phyloP scores from a whole-genome alignment of 2,329 filamentous ascomycete genomes.

The Fusarium hainanense region DNA sequence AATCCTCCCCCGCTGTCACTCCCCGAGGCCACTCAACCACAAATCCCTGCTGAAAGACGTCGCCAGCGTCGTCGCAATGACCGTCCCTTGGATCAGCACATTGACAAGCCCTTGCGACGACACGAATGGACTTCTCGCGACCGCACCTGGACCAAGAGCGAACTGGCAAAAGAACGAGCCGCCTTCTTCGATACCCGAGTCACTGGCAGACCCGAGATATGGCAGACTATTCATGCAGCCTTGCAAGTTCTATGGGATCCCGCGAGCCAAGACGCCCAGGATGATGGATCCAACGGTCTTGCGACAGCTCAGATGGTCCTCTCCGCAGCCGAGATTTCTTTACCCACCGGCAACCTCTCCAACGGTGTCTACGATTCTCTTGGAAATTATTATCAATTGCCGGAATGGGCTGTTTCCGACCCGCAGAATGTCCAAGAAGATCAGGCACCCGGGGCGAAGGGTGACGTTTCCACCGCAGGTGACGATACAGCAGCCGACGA shows the following conservation, averaged over 20 bases:
- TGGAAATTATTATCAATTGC: constrained; percentile 76
- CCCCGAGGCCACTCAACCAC: constrained; percentile 44
- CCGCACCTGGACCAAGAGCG: constrained; percentile 74
- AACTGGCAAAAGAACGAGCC: constrained; percentile 75
- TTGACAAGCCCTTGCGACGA: constrained; percentile 74
- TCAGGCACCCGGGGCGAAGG: constrained; percentile 41
- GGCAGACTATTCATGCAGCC: constrained; percentile 78
- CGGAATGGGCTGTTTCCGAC: constrained; percentile 75
- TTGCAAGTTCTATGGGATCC: constrained; percentile 74
- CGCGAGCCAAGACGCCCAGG: constrained; percentile 53
- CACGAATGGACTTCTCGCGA: constrained; percentile 74
- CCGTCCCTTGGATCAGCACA: constrained; percentile 69
- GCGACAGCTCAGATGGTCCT: constrained; percentile 83
- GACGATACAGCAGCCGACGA: constrained; percentile 56
- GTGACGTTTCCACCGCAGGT: constrained; percentile 51
- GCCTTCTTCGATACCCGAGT: constrained; percentile 95
- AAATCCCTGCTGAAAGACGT: constrained; percentile 44
- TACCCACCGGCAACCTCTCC: constrained; percentile 77
- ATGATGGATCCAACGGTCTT: constrained; percentile 57
- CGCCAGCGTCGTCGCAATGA: constrained; percentile 50
- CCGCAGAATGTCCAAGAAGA: constrained; percentile 66
- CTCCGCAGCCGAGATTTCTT: constrained; percentile 78
- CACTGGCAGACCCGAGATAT: constrained; percentile 80
- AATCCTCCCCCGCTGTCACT: constrained; percentile 55
- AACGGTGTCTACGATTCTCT: constrained; percentile 78